Base-by-base conservation (phyloP, 768 basidiomycete genomes). In the Infundibulicybe gibba region DNA sequence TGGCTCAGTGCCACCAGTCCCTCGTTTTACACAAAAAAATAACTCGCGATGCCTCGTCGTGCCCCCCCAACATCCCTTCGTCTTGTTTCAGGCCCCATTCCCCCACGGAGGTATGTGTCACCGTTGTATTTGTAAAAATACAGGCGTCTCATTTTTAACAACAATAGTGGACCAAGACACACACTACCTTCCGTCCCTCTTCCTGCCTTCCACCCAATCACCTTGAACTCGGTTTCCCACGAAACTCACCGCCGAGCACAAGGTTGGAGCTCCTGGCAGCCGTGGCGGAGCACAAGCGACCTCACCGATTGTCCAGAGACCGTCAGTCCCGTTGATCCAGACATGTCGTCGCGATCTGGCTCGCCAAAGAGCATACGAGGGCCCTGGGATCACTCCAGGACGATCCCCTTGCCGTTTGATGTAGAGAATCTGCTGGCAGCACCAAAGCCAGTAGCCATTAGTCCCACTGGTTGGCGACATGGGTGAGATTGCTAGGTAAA, bases 1-100 rank as follows among this genome's bases (percentile, higher is more conserved):
- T 25, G 25, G 25, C 25, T 8, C 25, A 25, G 25, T 25, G 3
- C 25, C 8, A 25, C 25, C 13, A 47, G 16, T 44, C 44, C 6
- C 38, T 50, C 46, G 49, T 34, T 48, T 17, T 30, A 33, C 45
- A 34, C 45, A 41, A 21, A 34, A 43, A 39, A 30, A 20, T 49
- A 20, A 3, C 16, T 39, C 40, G 51, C 49, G 35, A 88, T 88
- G 85, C 74, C 77, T 44, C 83, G 86, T 56, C 82, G 87, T 25
- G 68, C 77, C 25, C 81, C 87, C 1, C 87, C 87, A 5, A 73
- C 79, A 38, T 72, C 84, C 21, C 79, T 90, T 49, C 77, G 71
- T 41, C 76, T 89, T 47, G 64, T 75, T 47, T 62, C 68, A 32
- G 87, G 85, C 12, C 85, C 85, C 4, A 71, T 77, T 20, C 84